Evolutionary conservation across 768 basidiomycete genomes (phyloP), one percentile per base, ranked within the genome.

Genomic region (Nidularia pulvinata): DNA sequence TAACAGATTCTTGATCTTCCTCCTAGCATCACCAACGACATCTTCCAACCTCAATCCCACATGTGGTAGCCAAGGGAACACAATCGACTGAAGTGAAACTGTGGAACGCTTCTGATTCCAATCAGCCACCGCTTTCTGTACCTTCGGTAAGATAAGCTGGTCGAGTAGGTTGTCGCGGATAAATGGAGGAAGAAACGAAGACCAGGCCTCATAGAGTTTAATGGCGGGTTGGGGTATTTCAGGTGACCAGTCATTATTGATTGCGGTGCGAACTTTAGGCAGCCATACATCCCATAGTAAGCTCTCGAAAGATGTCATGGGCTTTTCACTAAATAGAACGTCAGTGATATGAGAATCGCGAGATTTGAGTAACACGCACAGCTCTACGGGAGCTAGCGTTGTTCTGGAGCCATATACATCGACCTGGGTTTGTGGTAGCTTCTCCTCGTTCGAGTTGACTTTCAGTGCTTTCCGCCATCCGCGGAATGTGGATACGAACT

Each of bases 61-160:
- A 62, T 94, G 81, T 4, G 95, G 93, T 46, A 99, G 71, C 97
- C 97, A 99, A 7, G 97, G 97, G 67, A 98, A 96, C 1, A 99
- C 85, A 46, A 99, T 79, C 1, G 82, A 76, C 47, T 89, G 91
- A 48, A 98, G 69, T 1, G 91, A 70, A 1, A 82, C 78, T 2
- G 72, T 73, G 53, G 76, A 80, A 30, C 72, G 78, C 62, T 80
- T 84, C 5, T 84, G 73, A 63, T 77, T 86, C 97, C 97, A 99
- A 49, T 91, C 86, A 4, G 84, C 80, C 34, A 98, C 82, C 3
- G 93, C 85, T 57, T 86, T 86, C 48, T 88, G 82, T 2, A 99
- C 82, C 70, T 98, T 99, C 1, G 97, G 97, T 19, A 99, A 75
- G 45, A 99, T 82, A 22, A 99, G 85, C 67, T 99, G 97, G 65